phyloP scores from a whole-genome alignment of 306 rosid genomes.

The Prosopis cineraria region DNA sequence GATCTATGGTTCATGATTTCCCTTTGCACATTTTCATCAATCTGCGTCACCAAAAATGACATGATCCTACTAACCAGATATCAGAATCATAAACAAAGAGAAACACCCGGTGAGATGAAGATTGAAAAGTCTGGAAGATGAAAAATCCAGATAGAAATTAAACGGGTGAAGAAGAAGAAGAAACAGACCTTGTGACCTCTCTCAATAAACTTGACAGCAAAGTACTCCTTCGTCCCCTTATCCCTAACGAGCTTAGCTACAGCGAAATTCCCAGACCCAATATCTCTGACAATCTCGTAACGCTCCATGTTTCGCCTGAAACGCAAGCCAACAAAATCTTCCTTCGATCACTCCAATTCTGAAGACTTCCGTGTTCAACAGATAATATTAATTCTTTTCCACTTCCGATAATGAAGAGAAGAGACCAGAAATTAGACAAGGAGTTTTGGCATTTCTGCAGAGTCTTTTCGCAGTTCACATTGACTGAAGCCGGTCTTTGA shows the following conservation, averaged over 20 bases:
- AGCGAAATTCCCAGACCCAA: conserved; percentile 84
- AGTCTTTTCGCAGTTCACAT: conserved; percentile 33
- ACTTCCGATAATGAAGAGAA: not conserved
- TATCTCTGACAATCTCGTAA: conserved; percentile 72
- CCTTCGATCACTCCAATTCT: conserved; percentile 1
- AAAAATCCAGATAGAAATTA: not conserved
- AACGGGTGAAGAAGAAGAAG: conserved; percentile 20
- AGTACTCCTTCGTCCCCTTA: conserved; percentile 49
- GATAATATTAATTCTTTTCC: not conserved
- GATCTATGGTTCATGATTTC: conserved; percentile 95
- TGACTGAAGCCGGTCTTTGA: conserved; percentile 36
- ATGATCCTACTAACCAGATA: conserved; percentile 28
- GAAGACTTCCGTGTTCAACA: not conserved
- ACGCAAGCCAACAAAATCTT: conserved; percentile 15
- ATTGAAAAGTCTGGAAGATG: not conserved
- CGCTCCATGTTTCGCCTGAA: conserved; percentile 58
- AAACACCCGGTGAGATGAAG: not conserved
- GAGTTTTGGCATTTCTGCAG: conserved; percentile 5
- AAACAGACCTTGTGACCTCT: conserved; percentile 73
- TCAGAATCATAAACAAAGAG: not conserved
- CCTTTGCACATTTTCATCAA: conserved; percentile 78
- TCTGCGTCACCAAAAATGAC: conserved; percentile 47
- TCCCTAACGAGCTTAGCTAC: conserved; percentile 76
- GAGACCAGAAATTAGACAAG: conserved; percentile 21
- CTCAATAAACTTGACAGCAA: conserved; percentile 83